Conservation (phyloP, 305 asterid genomes). For the Ilex paraguariensis region DNA sequence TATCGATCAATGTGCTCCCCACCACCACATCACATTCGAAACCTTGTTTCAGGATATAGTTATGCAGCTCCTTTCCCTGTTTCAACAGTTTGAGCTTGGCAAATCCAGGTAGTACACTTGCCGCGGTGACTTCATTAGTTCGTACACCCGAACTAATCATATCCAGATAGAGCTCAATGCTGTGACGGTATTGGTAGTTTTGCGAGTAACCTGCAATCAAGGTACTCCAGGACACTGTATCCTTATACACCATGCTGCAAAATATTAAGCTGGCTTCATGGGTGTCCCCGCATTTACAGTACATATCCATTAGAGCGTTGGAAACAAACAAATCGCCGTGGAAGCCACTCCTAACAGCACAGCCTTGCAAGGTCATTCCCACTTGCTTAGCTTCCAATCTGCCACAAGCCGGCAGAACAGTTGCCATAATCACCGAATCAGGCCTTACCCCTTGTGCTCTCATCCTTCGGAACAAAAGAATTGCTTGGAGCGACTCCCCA, state of each 20-base stretch:
- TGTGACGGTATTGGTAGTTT: constrained; percentile 15
- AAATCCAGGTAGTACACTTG: constrained; percentile 29
- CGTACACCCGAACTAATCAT: constrained; percentile 19
- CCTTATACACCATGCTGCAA: constrained; percentile 24
- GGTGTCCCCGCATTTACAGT: constrained; percentile 32
- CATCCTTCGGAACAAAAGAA: constrained; percentile 22
- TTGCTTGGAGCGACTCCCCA: constrained; percentile 20
- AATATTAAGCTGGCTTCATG: constrained; percentile 18
- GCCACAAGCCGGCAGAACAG: constrained; percentile 29
- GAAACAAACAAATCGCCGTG: constrained; percentile 27
- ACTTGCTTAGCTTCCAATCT: constrained; percentile 16
- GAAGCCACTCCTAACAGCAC: constrained; percentile 29
- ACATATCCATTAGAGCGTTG: constrained; percentile 34
- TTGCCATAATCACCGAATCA: constrained; percentile 27
- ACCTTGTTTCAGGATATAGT: constrained; percentile 26
- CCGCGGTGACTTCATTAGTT: constrained; percentile 16
- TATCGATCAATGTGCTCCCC: constrained; percentile 24
- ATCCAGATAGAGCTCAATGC: constrained; percentile 25
- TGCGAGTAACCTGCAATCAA: constrained; percentile 35
- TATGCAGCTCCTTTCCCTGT: constrained; percentile 30
- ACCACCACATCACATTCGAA: constrained; percentile 30
- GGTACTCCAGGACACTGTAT: constrained; percentile 31
- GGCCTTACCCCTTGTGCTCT: constrained; percentile 20
- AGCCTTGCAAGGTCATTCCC: constrained; percentile 29
- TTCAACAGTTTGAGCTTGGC: constrained; percentile 24